phyloP scores from a whole-genome alignment of 2,329 filamentous ascomycete species.

The Nothomitra cinnamomea region DNA sequence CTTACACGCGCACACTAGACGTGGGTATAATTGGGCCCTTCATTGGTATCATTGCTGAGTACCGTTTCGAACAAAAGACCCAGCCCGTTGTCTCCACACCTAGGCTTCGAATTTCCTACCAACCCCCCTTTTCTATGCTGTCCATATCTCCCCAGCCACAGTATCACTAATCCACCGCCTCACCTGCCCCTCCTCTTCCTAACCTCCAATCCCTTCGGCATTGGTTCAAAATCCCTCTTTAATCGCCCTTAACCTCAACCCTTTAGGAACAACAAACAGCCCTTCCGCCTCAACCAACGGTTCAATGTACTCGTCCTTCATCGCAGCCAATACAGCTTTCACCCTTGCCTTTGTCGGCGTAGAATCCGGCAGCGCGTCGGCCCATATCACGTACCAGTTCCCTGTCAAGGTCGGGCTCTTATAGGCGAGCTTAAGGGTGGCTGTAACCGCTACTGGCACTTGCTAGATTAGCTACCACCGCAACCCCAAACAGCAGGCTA shows the following conservation, averaged over 20 bases:
- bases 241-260: neutral
- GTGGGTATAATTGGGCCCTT: no score
- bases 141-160: no score
- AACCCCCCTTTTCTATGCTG: no score
- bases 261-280: slow-evolving; percentile 1
- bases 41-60: no score
- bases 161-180: no score
- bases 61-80: no score
- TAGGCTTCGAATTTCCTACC: no score
- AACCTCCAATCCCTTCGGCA: no score
- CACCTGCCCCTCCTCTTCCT: no score
- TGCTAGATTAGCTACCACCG: neutral
- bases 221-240: slow-evolving; percentile 4
- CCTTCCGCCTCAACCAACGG: neutral
- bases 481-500: neutral
- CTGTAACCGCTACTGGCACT: slow-evolving; percentile 28
- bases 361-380: slow-evolving; percentile 25
- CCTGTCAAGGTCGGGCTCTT: slow-evolving; percentile 40
- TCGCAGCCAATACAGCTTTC: slow-evolving; percentile 13
- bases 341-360: slow-evolving; percentile 24
- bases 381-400: slow-evolving; percentile 45
- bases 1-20: no score
- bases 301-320: neutral
- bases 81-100: no score
- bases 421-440: slow-evolving; percentile 44